A percentile compares a stretch with the other conserved stretches of the same genome.
Conservation (phyloP, 768 basidiomycete species). For the Tylopilus subfusipes region DNA sequence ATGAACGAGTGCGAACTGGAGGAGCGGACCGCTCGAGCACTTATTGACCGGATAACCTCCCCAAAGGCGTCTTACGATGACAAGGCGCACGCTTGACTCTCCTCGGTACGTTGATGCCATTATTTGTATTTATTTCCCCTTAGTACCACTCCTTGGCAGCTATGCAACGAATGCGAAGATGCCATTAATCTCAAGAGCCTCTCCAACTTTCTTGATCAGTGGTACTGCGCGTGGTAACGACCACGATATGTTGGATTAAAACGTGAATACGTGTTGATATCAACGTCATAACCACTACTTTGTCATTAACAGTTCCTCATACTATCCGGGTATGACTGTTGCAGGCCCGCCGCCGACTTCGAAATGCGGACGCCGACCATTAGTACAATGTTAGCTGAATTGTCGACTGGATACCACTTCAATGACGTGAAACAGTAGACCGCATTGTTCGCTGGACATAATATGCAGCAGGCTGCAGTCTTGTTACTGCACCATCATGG, state of each 20-base stretch:
- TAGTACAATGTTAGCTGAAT: background rate
- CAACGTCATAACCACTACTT: background rate
- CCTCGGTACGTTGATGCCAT: background rate
- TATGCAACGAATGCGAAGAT: background rate
- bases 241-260: too few relatives aligned
- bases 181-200: background rate
- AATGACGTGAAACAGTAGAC: background rate
- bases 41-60: constrained; percentile 11
- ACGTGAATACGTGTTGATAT: background rate
- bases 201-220: background rate
- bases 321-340: background rate
- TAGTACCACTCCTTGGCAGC: background rate
- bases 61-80: background rate
- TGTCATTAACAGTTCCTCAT: background rate
- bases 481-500: background rate
- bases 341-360: background rate
- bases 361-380: background rate
- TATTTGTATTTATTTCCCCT: background rate
- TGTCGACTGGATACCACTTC: background rate
- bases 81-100: background rate
- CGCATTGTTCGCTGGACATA: background rate
- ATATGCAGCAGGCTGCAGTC: background rate
- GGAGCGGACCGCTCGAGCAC: constrained; percentile 17
- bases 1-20: constrained; percentile 22
- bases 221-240: background rate